A percentile compares a stretch with the other conserved stretches of the same genome.
Conservation (phyloP, 306 rosid genomes). For the Carpinus fangiana region DNA sequence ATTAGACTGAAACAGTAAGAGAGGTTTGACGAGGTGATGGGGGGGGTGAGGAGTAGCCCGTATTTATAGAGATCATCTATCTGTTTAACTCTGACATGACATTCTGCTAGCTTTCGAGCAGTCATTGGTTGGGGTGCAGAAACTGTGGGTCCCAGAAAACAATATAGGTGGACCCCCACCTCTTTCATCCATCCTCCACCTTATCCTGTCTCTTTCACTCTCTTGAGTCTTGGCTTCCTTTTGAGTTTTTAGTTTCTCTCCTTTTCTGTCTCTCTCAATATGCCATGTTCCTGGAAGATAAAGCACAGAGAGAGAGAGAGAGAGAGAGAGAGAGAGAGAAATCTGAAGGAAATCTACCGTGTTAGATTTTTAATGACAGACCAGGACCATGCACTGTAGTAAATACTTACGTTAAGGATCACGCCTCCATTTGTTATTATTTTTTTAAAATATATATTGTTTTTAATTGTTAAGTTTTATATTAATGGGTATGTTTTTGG, state of each 20-base stretch:
- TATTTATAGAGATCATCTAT: constrained; percentile 3
- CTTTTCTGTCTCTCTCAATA: background rate
- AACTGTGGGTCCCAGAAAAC: background rate
- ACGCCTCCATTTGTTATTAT: too few species aligned
- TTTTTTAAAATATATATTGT: too few species aligned
- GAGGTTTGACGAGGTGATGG: constrained; percentile 6
- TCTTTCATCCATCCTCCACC: background rate
- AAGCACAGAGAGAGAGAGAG: too few species aligned
- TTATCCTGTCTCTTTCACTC: background rate
- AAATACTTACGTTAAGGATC: too few species aligned
- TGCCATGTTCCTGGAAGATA: too few species aligned
- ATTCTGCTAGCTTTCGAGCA: constrained; percentile 1
- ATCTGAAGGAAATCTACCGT: too few species aligned
- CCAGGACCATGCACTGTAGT: too few species aligned
- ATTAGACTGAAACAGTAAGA: constrained; percentile 5
- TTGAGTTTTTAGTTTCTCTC: background rate
- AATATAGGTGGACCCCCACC: background rate
- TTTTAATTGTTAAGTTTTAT: too few species aligned
- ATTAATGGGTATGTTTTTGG: too few species aligned
- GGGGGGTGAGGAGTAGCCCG: background rate
- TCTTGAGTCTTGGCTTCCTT: background rate
- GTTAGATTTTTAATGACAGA: too few species aligned
- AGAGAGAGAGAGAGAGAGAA: too few species aligned
- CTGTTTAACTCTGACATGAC: constrained; percentile 22
- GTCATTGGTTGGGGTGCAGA: background rate